Base-by-base conservation (phyloP, 495 filamentous ascomycete species). In the Aspergillus avenaceus region DNA sequence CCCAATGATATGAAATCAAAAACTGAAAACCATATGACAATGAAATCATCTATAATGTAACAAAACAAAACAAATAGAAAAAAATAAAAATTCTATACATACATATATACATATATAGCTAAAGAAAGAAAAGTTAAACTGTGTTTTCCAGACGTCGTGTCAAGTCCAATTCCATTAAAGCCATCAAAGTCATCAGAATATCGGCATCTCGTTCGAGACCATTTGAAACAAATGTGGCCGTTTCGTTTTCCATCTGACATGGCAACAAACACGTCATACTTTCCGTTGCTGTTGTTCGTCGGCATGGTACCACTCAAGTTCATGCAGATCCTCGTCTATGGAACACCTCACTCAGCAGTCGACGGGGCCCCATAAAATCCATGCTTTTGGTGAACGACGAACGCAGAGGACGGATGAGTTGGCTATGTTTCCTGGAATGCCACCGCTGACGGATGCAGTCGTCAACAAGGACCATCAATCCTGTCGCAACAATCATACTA, bases 401-500 rank as follows among this genome's bases (percentile, higher is more conserved):
- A 55, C 76, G 78, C 52, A 81, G 68, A n/a, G 80, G 74, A 9
- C 78, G 58, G 13, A 73, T 70, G 60, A 81, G 63, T 45, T 78
- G 82, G 34, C 78, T 77, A 40, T 70, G 67, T 61, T 83, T 81
- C 63, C 83, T 82, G 19, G 78, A 69, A 60, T 90, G 84, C 79
- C 87, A 93, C 46, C 82, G 83, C 41, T 84, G 79, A 64, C 86
- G 85, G 70, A 96, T 92, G 70, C 85, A 88, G 69, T 98, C 92
- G 60, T 98, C 93, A 50, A 95, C 86, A 37, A 98, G 83, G 6
- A 87, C 83, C 40, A 95, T 87, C 59, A 98, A 76, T 31, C 92
- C 93, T 41, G 91, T 92, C 19, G 91, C 84, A 48, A 98, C 82
- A 59, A 97, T 86, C 53, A 91, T 86, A 61, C 91, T 96, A 48